phyloP scores from a whole-genome alignment of 305 asterid genomes.

The Solanum hybrid region DNA sequence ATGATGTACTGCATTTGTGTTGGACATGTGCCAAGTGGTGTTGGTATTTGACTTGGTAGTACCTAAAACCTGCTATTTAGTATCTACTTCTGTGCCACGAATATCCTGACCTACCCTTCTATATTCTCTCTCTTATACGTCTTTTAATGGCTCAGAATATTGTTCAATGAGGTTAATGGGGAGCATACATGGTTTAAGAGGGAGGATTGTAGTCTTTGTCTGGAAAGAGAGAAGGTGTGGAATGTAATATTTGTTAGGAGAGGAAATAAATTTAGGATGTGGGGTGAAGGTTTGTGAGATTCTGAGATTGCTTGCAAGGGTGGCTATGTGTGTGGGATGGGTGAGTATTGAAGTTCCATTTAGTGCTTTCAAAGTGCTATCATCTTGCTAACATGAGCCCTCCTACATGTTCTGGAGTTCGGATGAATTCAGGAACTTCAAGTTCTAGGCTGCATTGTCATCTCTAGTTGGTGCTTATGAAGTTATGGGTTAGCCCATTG shows the following conservation, averaged over 20 bases:
- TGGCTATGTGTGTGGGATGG: not conserved
- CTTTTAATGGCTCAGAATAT: not conserved
- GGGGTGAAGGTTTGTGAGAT: not conserved
- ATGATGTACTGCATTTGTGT: not conserved
- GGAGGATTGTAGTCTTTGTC: not conserved
- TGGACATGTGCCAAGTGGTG: not conserved
- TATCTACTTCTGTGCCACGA: not conserved
- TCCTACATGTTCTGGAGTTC: not conserved
- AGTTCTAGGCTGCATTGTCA: not conserved
- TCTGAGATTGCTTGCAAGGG: not conserved
- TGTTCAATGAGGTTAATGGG: not conserved
- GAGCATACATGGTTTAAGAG: not conserved
- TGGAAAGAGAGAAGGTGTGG: not conserved
- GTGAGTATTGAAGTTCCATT: not conserved
- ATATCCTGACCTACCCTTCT: not conserved
- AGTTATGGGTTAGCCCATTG: not conserved
- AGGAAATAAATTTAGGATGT: not conserved
- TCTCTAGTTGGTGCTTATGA: not conserved
- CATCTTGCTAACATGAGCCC: not conserved
- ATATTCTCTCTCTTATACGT: not conserved
- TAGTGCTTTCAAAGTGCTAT: not conserved
- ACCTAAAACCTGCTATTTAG: not conserved
- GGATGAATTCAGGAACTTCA: not conserved
- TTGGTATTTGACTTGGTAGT: not conserved
- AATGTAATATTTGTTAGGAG: not conserved